Base-by-base conservation (phyloP, 169 alveolate species). In the Plasmodium relictum region DNA sequence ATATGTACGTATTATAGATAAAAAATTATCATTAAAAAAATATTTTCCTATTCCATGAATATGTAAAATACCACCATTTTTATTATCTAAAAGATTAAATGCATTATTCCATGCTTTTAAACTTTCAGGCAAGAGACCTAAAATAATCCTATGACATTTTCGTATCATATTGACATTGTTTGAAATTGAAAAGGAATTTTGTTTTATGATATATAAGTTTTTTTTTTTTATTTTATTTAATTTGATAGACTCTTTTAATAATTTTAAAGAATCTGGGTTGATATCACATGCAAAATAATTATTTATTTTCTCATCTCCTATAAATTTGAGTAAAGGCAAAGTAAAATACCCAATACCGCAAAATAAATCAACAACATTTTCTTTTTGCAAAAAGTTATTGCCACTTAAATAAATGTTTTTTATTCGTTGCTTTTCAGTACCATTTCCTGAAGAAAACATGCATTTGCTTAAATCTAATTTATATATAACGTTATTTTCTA, bases 261-360 rank as follows among this genome's bases (percentile, higher is more conserved):
- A 56, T 9, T n/a, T 68, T 37, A 80, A 80, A 3, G 90, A 96
- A 31, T 58, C 71, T 1, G 48, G 73, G 68, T 94, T 94, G 45
- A 93, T 65, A 88, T 94, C 97, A 76, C 88, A 73, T 14, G 95
- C 95, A 69, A 41, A 85, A 48, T 68, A 80, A 37, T 80, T 72
- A 56, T 80, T 80, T 54, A 80, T 80, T 54, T 54, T 54, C 1
- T 61, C 52, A 44, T 66, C 69, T n/a, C 83, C 90, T 16, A 80
- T 45, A 50, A 85, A 63, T 31, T 89, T 91, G 31, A 94, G 70
- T 12, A 93, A 61, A 31, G 96, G 95, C 5, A 94, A 63, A 6
- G 94, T 72, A 78, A 94, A 94, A 83, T 94, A 94, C 16, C 97
- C 97, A 54, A 80, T 91, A 10, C 97, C 97, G 73, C 96, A 94